Evolutionary conservation across 2,329 filamentous ascomycete genomes (phyloP), one percentile per base, ranked within the genome.

Genomic region (Pseudocercospora fijiensis): DNA sequence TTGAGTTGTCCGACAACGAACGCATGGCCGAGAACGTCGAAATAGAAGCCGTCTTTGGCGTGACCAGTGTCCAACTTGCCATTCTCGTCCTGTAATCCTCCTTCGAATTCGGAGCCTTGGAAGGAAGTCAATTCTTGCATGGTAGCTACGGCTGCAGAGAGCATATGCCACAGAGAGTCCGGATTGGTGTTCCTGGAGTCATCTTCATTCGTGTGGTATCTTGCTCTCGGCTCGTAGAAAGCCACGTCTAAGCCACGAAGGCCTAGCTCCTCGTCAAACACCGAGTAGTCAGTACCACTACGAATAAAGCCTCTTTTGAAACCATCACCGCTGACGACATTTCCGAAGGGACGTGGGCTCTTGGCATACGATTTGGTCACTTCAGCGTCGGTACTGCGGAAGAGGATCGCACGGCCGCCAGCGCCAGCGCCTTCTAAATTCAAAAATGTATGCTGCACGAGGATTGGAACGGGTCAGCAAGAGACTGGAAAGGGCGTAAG

Each of bases 341-440:
- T 89, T 10, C 92, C 93, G 71, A 96, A 96, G 0, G 95, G 94
- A 76, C 93, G 83, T 22, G 85, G 83, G 26, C 85, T 85, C 27
- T 84, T 84, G 61, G 84, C 83, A 76, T 97, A 98, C 30, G 90
- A 90, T 64, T 84, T 85, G 0, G 92, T 94, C 24, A 96, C 88
- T 76, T 97, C 90, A 2, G 89, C 86, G 76, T 98, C 95, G 0
- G 93, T 94, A 58, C 89, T 89, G 63, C 95, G 86, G 79, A 99
- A 98, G 2, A 98, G 81, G 10, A 90, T 89, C 3, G 94, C 93
- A 64, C 92, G 85, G 0, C 94, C 93, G 10, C 95, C 95, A 11
- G 94, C 94, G 57, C 94, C 95, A 45, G 94, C 94, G 11, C 95
- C 95, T 77, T 99, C 95, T 16, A 99, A 85, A 71, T 99, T 99